A percentile compares a stretch with the other conserved stretches of the same genome.
phyloP scores from a whole-genome alignment of 1,139 yeast genomes.

The Zhuliangozyma parablackwelliae region DNA sequence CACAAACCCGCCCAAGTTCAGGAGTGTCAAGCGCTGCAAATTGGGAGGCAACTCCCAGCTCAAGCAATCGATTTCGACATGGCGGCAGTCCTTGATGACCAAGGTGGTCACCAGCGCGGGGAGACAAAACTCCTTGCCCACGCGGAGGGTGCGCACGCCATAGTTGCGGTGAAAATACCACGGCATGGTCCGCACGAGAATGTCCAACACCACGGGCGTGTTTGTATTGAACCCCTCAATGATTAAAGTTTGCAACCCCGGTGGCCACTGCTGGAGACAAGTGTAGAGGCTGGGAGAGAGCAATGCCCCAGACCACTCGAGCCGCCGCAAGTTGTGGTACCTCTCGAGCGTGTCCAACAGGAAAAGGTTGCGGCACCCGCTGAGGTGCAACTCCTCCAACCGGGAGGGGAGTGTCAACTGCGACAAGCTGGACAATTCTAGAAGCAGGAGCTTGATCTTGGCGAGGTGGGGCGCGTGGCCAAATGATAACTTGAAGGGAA shows the following conservation, averaged over 20 bases:
- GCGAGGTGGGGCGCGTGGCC: neutral
- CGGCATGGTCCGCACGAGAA: conserved; percentile 4
- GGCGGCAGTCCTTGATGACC: conserved; percentile 5
- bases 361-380: conserved; percentile 2
- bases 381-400: conserved; percentile 1
- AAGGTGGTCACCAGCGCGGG: conserved; percentile 2
- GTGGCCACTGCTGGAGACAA: conserved; percentile 1
- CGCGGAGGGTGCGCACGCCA: conserved; percentile 4
- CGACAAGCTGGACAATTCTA: conserved; percentile 1
- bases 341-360: conserved; percentile 1
- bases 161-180: conserved; percentile 1
- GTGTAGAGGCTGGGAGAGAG: conserved; percentile 4
- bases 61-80: conserved; percentile 3
- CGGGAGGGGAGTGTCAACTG: conserved; percentile 2
- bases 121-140: conserved; percentile 4
- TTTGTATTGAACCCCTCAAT: conserved; percentile 4
- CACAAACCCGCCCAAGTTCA: conserved; percentile 5
- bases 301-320: conserved; percentile 6
- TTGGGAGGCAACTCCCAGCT: conserved; percentile 1
- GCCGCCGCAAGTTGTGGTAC: conserved; percentile 3
- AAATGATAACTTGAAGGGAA: neutral
- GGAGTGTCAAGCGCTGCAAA: conserved; percentile 1
- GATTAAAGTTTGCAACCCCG: conserved; percentile 1
- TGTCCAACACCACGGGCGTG: conserved; percentile 1
- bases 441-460: neutral